Percentiles rank a stretch among this genome's conserved stretches.
Evolutionary conservation across 179 eudicot genomes (phyloP).

Genomic region (Silene vulgaris): DNA sequence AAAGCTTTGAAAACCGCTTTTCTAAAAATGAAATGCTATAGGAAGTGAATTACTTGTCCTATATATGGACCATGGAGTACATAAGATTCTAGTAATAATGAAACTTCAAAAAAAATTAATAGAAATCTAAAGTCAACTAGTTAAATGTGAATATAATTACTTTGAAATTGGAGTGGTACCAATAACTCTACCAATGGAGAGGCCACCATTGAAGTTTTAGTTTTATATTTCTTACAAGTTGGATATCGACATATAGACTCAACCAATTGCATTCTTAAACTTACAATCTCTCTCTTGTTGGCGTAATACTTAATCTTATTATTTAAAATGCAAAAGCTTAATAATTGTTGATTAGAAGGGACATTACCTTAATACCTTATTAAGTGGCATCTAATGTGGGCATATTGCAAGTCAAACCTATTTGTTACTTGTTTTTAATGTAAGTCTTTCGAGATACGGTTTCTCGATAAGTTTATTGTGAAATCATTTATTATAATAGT

Average conservation of each 20-base stretch:
- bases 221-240: slow-evolving; percentile 18
- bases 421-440: too few relatives aligned
- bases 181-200: slow-evolving; percentile 7
- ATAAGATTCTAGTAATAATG: neutral
- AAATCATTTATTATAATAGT: too few relatives aligned
- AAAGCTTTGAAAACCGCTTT: too few relatives aligned
- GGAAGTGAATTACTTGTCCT: neutral
- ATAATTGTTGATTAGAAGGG: neutral
- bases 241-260: slow-evolving; percentile 13
- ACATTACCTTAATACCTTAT: too few relatives aligned
- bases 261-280: slow-evolving; percentile 12
- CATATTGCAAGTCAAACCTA: too few relatives aligned
- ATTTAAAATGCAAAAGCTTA: neutral
- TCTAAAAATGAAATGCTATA: neutral
- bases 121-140: slow-evolving; percentile 18
- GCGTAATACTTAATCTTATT: neutral
- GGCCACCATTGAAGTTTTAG: neutral
- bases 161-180: slow-evolving; percentile 12
- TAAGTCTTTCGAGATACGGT: too few relatives aligned
- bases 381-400: too few relatives aligned
- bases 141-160: slow-evolving; percentile 9
- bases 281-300: slow-evolving; percentile 2
- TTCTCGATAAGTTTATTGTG: too few relatives aligned
- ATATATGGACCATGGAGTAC: neutral
- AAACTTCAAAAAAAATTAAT: neutral